Conservation (phyloP, 345 rosid genomes). For the Clausena lansium region DNA sequence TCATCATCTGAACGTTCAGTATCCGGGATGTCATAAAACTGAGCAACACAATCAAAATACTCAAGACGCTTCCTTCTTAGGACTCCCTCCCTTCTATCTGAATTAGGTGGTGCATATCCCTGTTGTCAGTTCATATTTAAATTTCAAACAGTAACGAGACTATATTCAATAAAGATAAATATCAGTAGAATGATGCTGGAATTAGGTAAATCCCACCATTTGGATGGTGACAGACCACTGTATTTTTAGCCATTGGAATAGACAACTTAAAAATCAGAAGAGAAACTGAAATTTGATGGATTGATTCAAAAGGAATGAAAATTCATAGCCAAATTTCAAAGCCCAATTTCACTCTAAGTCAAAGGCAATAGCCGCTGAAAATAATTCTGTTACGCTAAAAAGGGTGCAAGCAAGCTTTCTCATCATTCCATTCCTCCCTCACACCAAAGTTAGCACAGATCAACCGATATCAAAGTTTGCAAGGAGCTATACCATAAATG, state of each 20-base stretch:
- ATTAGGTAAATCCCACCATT: background rate
- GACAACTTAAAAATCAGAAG: background rate
- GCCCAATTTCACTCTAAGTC: background rate
- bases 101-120: constrained; percentile 99
- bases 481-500: background rate
- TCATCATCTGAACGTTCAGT: constrained; percentile 98
- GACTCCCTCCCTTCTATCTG: constrained; percentile 98
- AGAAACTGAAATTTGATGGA: background rate
- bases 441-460: background rate
- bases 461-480: background rate
- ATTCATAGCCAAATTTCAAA: background rate
- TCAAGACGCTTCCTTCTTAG: constrained; percentile 85
- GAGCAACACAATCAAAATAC: constrained; percentile 92
- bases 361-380: background rate
- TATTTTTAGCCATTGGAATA: background rate
- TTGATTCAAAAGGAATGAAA: background rate
- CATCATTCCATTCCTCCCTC: background rate
- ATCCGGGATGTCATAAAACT: constrained; percentile 91
- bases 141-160: constrained; percentile 37
- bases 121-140: constrained; percentile 87
- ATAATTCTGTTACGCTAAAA: background rate
- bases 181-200: background rate
- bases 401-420: background rate
- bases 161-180: constrained; percentile 2
- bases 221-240: background rate